Evolutionary conservation across 2,329 filamentous ascomycete species (phyloP).

Genomic region (Alternaria sp.): DNA sequence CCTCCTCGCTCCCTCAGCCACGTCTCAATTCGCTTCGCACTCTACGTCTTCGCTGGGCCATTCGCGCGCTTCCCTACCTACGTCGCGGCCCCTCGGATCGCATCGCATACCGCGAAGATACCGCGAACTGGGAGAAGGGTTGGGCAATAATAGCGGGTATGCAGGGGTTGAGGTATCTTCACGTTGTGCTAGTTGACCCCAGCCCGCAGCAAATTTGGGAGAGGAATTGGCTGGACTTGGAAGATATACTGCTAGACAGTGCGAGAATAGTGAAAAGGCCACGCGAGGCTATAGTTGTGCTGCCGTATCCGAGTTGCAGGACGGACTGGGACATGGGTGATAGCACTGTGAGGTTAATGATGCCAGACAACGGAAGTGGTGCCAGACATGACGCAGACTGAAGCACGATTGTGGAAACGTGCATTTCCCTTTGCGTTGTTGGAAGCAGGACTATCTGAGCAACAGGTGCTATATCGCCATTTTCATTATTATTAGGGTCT

Average conservation of each 20-base stretch:
- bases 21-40: slow-evolving; percentile 41
- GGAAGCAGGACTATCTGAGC: background rate
- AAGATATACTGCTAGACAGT: slow-evolving; percentile 35
- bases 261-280: slow-evolving; percentile 34
- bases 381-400: background rate
- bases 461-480: background rate
- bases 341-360: slow-evolving; percentile 31
- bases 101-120: slow-evolving; percentile 48
- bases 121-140: slow-evolving; percentile 43
- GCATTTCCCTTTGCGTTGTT: background rate
- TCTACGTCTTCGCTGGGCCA: slow-evolving; percentile 44
- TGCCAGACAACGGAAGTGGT: slow-evolving; percentile 19
- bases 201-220: slow-evolving; percentile 44
- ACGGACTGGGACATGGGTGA: slow-evolving; percentile 40
- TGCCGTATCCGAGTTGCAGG: slow-evolving; percentile 45
- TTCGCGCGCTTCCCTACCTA: slow-evolving; percentile 47
- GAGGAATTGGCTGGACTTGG: slow-evolving; percentile 40
- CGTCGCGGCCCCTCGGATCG: slow-evolving; percentile 32
- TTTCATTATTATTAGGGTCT: background rate
- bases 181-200: slow-evolving; percentile 41
- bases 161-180: slow-evolving; percentile 37
- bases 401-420: background rate
- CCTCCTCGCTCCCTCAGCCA: slow-evolving; percentile 35
- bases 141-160: slow-evolving; percentile 43
- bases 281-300: slow-evolving; percentile 33